These are phyloP conservation scores for Phytophthora pinifolia DNA, from an alignment of 352 stramenopile species.

Conservation along the genomic window DNA sequence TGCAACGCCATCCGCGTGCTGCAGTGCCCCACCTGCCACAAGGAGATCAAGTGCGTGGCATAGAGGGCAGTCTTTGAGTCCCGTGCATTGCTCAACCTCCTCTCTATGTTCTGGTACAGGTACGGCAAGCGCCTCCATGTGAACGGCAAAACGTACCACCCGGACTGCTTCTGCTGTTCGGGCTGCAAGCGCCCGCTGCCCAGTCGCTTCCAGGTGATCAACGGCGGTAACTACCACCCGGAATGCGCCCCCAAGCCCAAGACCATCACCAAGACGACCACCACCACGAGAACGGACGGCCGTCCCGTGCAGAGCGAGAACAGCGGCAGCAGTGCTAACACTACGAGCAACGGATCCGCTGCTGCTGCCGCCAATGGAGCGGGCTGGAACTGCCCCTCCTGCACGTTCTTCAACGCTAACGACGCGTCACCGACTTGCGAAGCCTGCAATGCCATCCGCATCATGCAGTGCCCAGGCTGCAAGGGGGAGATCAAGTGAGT, in stretches of 20 bases:
- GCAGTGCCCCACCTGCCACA: constrained; percentile 38
- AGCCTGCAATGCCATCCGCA: constrained; percentile 24
- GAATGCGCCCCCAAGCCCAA: constrained; percentile 37
- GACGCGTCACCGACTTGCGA: constrained; percentile 26
- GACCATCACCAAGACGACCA: constrained; percentile 17
- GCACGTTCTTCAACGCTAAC: constrained; percentile 39
- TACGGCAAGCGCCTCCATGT: constrained; percentile 46
- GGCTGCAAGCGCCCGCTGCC: constrained; percentile 33
- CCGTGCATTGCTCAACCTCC: constrained; percentile 10
- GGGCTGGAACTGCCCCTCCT: constrained; percentile 36
- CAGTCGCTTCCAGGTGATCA: constrained; percentile 44
- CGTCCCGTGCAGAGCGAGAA: constrained; percentile 14
- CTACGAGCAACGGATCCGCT: background rate
- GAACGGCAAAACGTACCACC: constrained; percentile 43
- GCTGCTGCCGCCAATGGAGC: constrained; percentile 1
- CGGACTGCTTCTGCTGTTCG: constrained; percentile 51
- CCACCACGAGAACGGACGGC: constrained; percentile 9
- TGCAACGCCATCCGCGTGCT: constrained; percentile 48
- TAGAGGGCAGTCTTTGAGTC: background rate
- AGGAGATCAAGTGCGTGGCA: constrained; percentile 32
- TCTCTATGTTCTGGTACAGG: constrained; percentile 12
- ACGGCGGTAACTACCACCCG: constrained; percentile 40
- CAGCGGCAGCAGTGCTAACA: constrained; percentile 15
- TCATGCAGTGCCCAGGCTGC: constrained; percentile 31
- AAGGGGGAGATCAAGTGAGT: constrained; percentile 34